Base-by-base conservation (phyloP, 2,329 filamentous ascomycete genomes). In the Cladosporium sp. region DNA sequence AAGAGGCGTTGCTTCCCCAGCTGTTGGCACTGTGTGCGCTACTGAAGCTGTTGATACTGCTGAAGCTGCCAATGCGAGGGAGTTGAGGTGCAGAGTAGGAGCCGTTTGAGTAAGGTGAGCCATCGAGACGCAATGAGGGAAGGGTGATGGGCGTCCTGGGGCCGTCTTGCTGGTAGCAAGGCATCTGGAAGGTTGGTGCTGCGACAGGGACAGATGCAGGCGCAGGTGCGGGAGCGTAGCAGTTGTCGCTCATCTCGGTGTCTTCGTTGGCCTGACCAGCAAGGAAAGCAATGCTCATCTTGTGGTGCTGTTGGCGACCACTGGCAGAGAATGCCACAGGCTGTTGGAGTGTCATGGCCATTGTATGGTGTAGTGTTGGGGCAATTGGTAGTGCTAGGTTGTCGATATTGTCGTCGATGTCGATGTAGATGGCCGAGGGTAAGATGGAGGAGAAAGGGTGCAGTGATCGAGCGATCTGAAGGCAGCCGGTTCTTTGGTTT, bases 211-310 rank as follows among this genome's bases (percentile, higher is more conserved):
- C 18, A 28, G 60, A 31, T 52, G 59, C 59, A 23, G 46, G 59
- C n/a, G 59, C 59, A 5, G 59, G 46, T 44, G 60, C 60, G 11
- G 49, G 49, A n/a, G 60, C 46, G 23, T 37, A 40, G 49, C 46
- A 55, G 46, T 33, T 62, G 60, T 62, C 60, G 60, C 31, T 55
- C 60, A 62, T 62, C 33, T 62, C 60, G 23, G 60, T 62, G 33
- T 62, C 60, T 18, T 62, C 60, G 49, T 29, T 62, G 49, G 46
- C 33, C 31, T 40, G 21, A 4, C 56, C 56, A 46, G 56, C 33
- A 14, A 62, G 46, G 60, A 62, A 62, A n/a, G 60, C 60, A 26
- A 62, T 62, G 60, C 60, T 62, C 60, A 62, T 62, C 60, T 62
- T 62, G 49, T 62, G 46, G 60, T 62, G 60, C 49, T 62, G 60